Evolutionary conservation across 371 early-diverging fungal genomes (phyloP).

Genomic region (Dichotomocladium elegans): DNA sequence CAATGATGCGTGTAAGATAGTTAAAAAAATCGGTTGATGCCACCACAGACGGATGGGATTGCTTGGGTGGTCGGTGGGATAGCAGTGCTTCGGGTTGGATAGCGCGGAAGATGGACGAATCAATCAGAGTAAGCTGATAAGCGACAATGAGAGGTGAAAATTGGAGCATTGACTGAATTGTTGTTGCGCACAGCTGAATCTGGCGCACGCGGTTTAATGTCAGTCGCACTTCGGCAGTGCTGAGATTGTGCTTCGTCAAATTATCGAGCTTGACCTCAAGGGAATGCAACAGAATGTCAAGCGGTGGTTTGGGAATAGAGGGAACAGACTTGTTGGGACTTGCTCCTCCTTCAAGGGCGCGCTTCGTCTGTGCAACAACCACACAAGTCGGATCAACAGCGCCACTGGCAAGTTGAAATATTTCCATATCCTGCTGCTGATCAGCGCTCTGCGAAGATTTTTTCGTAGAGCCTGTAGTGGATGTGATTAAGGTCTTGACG

Average conservation of each 20-base stretch:
- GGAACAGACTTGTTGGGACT: slow-evolving; percentile 11
- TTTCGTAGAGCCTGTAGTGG: background rate
- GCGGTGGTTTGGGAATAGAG: slow-evolving; percentile 35
- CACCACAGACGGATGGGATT: slow-evolving; percentile 62
- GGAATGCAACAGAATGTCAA: slow-evolving; percentile 21
- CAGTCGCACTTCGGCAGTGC: slow-evolving; percentile 25
- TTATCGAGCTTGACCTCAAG: slow-evolving; percentile 26
- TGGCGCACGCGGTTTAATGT: slow-evolving; percentile 41
- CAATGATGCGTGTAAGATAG: slow-evolving; percentile 72
- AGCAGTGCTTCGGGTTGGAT: slow-evolving; percentile 63
- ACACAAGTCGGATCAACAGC: slow-evolving; percentile 19
- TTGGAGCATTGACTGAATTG: slow-evolving; percentile 53
- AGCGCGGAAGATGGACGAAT: slow-evolving; percentile 63
- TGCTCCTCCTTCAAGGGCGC: slow-evolving; percentile 10
- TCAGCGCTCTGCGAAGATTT: background rate
- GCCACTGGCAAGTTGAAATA: slow-evolving; percentile 4
- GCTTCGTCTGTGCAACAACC: slow-evolving; percentile 18
- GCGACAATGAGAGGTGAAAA: slow-evolving; percentile 69
- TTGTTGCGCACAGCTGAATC: slow-evolving; percentile 46
- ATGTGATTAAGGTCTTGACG: background rate
- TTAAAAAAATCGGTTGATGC: slow-evolving; percentile 81
- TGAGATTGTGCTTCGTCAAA: slow-evolving; percentile 6
- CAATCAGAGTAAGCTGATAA: slow-evolving; percentile 71
- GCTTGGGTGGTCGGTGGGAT: slow-evolving; percentile 54
- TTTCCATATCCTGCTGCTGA: background rate